Evolutionary conservation across 805 yeast genomes (phyloP), one percentile per base, ranked within the genome.

Genomic region (Middelhovenomyces tepae): DNA sequence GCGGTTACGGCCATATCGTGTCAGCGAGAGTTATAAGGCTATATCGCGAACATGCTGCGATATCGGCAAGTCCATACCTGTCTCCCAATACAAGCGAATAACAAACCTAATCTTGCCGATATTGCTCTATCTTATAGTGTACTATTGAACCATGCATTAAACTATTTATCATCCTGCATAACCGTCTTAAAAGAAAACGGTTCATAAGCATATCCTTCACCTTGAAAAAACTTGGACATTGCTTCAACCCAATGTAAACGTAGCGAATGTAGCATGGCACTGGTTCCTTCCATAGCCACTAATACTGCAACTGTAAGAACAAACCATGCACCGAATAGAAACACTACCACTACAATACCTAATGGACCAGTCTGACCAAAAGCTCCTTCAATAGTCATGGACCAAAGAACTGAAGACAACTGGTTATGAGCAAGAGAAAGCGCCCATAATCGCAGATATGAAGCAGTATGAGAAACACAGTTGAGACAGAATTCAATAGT

Each of bases 171-270:
- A n/a, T 26, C 29, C 7, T 9, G 9, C 29, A 26, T 16, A 28
- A 34, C 18, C 22, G 35, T 26, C 45, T 50, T 43, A 41, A 89
- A 86, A 3, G 78, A 71, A 54, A 85, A 91, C n/a, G 98, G 97
- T 44, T 72, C 77, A 54, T 83, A 91, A 4, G 87, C 75, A 45
- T 75, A 67, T 40, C 99, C 99, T 58, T 89, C 97, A 56, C 99
- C 99, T 53, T 82, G 91, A 51, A 87, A 91, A 63, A 80, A 93
- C 65, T 91, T 91, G 42, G 95, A 85, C 99, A 91, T 91, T 17
- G 95, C 79, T 64, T 91, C 99, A 42, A 91, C 98, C 99, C 99
- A 91, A 58, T 91, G 98, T 53, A 91, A 71, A 68, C 99, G 83
- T 53, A 91, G 71, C n/a, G 96, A 81, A 61, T 91, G 99, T 53